A percentile compares a stretch with the other conserved stretches of the same genome.
phyloP scores from a whole-genome alignment of 1,139 yeast species.

The Wickerhamomyces sp. region DNA sequence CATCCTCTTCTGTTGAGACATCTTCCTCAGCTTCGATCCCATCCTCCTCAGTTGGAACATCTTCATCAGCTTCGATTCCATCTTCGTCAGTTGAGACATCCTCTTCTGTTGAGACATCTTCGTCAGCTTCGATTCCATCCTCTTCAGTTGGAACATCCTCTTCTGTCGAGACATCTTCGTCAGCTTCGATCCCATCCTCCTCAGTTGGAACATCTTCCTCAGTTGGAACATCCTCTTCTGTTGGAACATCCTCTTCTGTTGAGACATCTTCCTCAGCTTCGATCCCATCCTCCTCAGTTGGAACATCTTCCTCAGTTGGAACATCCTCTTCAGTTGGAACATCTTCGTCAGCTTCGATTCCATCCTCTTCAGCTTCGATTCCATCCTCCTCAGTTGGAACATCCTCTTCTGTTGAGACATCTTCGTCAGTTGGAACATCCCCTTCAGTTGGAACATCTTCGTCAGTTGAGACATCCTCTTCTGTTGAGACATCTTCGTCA shows the following conservation, averaged over 20 bases:
- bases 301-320: slow-evolving; percentile 11
- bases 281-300: slow-evolving; percentile 7
- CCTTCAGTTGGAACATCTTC: neutral
- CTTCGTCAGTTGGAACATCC: neutral
- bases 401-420: neutral
- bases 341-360: slow-evolving; percentile 6
- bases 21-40: neutral
- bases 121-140: neutral
- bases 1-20: neutral
- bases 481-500: neutral
- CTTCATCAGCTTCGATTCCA: neutral
- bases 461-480: slow-evolving; percentile 2
- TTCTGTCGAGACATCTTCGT: neutral
- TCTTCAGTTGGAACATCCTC: neutral
- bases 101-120: neutral
- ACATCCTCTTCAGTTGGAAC: slow-evolving; percentile 11
- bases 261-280: slow-evolving; percentile 1
- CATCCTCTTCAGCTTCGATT: slow-evolving; percentile 5
- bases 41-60: neutral
- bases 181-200: slow-evolving; percentile 24
- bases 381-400: neutral
- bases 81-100: slow-evolving; percentile 2
- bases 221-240: too few species aligned
- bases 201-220: slow-evolving; percentile 16
- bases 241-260: too few species aligned